Evolutionary conservation across 2,329 filamentous ascomycete genomes (phyloP).

Genomic region (Colletotrichum tropicale): DNA sequence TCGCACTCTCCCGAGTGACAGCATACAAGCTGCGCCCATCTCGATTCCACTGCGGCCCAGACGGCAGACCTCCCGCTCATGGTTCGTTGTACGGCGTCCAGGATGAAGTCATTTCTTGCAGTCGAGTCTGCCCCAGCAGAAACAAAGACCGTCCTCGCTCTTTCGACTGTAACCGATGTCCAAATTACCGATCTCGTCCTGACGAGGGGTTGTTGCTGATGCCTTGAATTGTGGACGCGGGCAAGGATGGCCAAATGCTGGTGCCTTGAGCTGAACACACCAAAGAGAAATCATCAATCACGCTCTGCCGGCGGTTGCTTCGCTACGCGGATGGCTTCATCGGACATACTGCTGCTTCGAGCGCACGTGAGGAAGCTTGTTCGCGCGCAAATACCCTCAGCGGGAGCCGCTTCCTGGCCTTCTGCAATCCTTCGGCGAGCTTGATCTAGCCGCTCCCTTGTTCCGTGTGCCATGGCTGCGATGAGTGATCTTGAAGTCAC

Average conservation of each 20-base stretch:
- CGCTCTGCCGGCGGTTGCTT: neutral
- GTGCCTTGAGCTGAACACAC: conserved; percentile 6
- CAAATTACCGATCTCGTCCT: neutral
- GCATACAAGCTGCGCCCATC: neutral
- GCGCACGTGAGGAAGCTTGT: neutral
- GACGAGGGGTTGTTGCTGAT: neutral
- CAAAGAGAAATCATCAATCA: neutral
- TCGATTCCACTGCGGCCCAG: neutral
- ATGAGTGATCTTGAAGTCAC: neutral
- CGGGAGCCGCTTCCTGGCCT: neutral
- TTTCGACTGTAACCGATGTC: neutral
- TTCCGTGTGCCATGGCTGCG: neutral
- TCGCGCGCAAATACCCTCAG: neutral
- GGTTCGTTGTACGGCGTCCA: neutral
- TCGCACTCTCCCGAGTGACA: neutral
- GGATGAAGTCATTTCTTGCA: neutral
- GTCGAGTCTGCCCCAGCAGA: neutral
- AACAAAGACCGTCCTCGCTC: neutral
- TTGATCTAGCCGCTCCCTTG: neutral
- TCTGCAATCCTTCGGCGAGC: neutral
- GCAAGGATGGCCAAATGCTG: neutral
- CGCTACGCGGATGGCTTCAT: neutral
- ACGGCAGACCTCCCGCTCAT: neutral
- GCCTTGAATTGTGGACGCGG: neutral
- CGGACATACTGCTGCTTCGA: neutral